These are phyloP conservation scores for Aspergillus brunneoviolaceus DNA, from an alignment of 2,329 filamentous ascomycete species.

Conservation along the genomic window DNA sequence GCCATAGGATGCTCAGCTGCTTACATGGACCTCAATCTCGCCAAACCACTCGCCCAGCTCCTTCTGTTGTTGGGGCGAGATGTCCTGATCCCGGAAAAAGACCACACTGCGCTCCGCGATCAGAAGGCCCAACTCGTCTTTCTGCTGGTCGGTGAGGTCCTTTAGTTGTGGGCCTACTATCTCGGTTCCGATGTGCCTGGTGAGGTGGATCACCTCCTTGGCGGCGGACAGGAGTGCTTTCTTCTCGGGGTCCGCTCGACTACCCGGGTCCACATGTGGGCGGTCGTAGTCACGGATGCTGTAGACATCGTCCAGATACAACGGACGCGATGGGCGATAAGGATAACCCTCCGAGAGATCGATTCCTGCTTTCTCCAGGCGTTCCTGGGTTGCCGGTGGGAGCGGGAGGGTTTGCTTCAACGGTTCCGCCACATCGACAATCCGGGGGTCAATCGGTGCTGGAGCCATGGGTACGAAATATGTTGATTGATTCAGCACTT, in stretches of 20 bases:
- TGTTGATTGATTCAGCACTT: not conserved
- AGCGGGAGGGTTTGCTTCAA: conserved; percentile 65
- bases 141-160: conserved; percentile 59
- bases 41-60: conserved; percentile 64
- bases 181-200: conserved; percentile 63
- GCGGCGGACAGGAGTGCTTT: conserved; percentile 57
- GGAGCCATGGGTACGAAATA: conserved; percentile 49
- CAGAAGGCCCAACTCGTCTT: conserved; percentile 61
- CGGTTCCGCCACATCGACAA: conserved; percentile 62
- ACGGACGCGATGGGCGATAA: conserved; percentile 64
- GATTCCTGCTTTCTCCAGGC: conserved; percentile 67
- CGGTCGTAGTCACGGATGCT: conserved; percentile 61
- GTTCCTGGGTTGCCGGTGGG: conserved; percentile 56
- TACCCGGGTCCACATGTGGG: conserved; percentile 59
- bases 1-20: conserved; percentile 18
- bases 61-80: conserved; percentile 63
- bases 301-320: conserved; percentile 69
- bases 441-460: conserved; percentile 60
- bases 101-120: conserved; percentile 66
- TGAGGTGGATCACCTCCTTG: conserved; percentile 62
- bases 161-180: conserved; percentile 64
- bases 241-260: conserved; percentile 65
- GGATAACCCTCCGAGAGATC: conserved; percentile 71
- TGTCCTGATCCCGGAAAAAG: conserved; percentile 63
- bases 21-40: conserved; percentile 67